These are phyloP conservation scores for Microbotryum saponariae DNA, from an alignment of 1,284 basidiomycete genomes.

Conservation along the genomic window DNA sequence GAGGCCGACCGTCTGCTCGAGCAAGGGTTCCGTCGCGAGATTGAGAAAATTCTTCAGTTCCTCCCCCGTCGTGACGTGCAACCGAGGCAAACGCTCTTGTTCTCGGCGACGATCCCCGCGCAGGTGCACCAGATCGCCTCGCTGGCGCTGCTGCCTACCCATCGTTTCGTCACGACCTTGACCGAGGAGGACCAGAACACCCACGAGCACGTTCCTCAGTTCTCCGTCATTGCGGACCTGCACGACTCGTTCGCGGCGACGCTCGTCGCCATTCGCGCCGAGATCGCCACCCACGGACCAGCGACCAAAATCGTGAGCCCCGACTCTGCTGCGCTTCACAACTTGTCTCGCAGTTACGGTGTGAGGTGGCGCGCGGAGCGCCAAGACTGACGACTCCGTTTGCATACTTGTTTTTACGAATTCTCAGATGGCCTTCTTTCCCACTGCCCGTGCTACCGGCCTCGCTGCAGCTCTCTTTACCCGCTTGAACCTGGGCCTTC, in stretches of 20 bases:
- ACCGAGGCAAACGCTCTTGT: conserved; percentile 85
- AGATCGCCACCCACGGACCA: conserved; percentile 37
- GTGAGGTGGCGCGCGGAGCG: no score
- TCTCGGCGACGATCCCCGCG: conserved; percentile 99
- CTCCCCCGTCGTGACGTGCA: conserved; percentile 65
- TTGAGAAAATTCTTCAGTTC: conserved; percentile 90
- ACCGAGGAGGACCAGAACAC: conserved; percentile 56
- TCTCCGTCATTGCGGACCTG: conserved; percentile 46
- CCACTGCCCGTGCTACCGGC: conserved; percentile 59
- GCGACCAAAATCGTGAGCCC: conserved; percentile 36
- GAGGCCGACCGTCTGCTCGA: conserved; percentile 98
- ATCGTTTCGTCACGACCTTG: conserved; percentile 58
- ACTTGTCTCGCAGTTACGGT: conserved; percentile 43
- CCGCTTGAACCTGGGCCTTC: conserved; percentile 23
- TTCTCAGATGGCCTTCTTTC: conserved; percentile 53
- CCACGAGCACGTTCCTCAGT: conserved; percentile 59
- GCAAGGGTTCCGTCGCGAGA: conserved; percentile 98
- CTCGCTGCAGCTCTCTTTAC: conserved; percentile 51
- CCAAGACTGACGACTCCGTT: conserved; percentile 16
- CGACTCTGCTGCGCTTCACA: conserved; percentile 34
- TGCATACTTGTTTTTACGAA: no score
- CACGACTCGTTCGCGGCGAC: conserved; percentile 48
- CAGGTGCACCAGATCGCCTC: conserved; percentile 69
- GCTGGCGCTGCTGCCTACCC: conserved; percentile 47
- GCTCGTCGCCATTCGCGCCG: conserved; percentile 41